These are phyloP conservation scores for Tetrahymena thermophila DNA, from an alignment of 73 alveolate species.

Conservation along the genomic window DNA sequence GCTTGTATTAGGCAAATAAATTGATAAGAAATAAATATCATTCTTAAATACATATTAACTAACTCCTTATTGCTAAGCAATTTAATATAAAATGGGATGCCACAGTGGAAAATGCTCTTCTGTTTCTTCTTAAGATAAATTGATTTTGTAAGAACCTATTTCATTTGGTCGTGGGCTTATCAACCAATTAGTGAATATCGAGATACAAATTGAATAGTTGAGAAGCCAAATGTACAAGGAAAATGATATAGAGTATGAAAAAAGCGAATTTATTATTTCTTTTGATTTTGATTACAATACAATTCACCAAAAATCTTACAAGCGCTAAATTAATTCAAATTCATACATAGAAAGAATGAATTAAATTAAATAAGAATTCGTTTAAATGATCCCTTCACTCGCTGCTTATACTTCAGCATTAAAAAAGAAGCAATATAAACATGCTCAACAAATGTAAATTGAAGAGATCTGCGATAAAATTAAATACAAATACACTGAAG, in stretches of 20 bases:
- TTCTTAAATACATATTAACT: neutral
- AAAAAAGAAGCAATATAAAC: neutral
- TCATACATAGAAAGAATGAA: neutral
- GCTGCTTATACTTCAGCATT: neutral
- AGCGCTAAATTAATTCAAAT: neutral
- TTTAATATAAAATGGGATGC: neutral
- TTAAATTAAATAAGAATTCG: neutral
- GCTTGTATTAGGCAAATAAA: neutral
- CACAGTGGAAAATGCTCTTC: neutral
- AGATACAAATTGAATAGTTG: neutral
- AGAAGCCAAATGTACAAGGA: neutral
- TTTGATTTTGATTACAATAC: neutral
- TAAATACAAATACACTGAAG: neutral
- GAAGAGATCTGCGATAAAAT: neutral
- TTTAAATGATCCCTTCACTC: neutral
- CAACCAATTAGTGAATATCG: neutral
- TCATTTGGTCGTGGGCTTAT: neutral
- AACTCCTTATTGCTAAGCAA: neutral
- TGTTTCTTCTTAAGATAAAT: neutral
- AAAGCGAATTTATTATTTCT: neutral
- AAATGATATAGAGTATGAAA: neutral
- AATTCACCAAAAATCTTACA: neutral
- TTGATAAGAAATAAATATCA: neutral
- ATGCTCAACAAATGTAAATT: neutral
- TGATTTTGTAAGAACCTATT: neutral